Conservation (phyloP, 768 basidiomycete species). For the Lentinula lateritia region DNA sequence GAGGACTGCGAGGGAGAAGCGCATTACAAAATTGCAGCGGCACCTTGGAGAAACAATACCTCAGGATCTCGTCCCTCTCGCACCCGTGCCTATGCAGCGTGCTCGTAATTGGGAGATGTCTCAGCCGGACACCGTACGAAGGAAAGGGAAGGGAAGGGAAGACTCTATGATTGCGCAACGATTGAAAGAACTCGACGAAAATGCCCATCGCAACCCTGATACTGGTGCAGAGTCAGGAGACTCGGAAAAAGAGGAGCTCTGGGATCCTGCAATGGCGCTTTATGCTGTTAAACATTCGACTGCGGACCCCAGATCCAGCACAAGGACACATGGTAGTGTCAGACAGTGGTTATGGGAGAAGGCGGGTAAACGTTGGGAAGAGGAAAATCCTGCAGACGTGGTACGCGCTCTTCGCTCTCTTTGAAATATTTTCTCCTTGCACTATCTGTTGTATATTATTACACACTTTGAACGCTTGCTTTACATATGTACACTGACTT, state of each 20-base stretch:
- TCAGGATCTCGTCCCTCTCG: conserved; percentile 14
- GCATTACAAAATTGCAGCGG: conserved; percentile 26
- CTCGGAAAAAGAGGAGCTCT: not conserved
- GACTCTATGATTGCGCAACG: not conserved
- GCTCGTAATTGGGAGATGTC: not conserved
- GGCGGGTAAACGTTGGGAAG: conserved; percentile 29
- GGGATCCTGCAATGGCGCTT: conserved; percentile 1
- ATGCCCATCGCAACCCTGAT: not conserved
- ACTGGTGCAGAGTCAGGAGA: not conserved
- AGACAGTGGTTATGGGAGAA: conserved; percentile 35
- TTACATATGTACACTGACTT: not conserved
- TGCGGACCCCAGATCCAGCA: not conserved
- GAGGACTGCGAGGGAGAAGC: conserved; percentile 20
- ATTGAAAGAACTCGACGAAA: not conserved
- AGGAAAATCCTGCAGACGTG: conserved; percentile 27
- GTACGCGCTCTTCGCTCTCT: conserved; percentile 29
- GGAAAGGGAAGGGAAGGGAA: not conserved
- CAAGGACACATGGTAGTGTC: conserved; percentile 16
- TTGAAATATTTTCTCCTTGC: not conserved
- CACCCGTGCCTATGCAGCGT: not conserved
- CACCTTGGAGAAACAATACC: conserved; percentile 26
- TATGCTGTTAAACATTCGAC: not conserved
- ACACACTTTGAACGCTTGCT: not conserved
- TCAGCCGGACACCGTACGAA: not conserved
- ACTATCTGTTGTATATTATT: not conserved